phyloP scores from a whole-genome alignment of 768 basidiomycete genomes.

The Termitomyces sp. region DNA sequence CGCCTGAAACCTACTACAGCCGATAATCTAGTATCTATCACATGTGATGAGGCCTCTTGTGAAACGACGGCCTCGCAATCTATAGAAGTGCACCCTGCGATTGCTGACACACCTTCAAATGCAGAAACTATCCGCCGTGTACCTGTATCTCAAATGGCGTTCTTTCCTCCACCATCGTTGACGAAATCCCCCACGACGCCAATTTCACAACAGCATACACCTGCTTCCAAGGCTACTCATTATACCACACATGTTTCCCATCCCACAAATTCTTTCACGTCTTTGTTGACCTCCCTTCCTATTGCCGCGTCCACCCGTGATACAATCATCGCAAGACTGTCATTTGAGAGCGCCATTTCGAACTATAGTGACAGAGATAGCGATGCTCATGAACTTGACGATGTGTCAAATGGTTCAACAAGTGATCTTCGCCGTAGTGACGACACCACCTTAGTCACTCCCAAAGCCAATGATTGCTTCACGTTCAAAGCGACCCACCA shows the following conservation, averaged over 20 bases:
- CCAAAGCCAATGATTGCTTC: conserved; percentile 7
- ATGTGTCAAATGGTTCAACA: conserved; percentile 23
- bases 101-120: conserved; percentile 9
- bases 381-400: conserved; percentile 36
- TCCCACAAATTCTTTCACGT: conserved; percentile 32
- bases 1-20: conserved; percentile 33
- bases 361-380: conserved; percentile 34
- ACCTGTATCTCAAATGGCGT: conserved; percentile 46
- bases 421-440: background rate
- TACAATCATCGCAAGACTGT: conserved; percentile 48
- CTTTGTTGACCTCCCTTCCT: conserved; percentile 41
- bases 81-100: conserved; percentile 7
- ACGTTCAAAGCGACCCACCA: conserved; percentile 10
- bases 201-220: conserved; percentile 4
- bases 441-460: conserved; percentile 8
- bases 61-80: conserved; percentile 13
- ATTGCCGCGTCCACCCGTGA: conserved; percentile 50
- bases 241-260: conserved; percentile 23
- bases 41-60: conserved; percentile 15
- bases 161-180: conserved; percentile 44
- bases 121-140: conserved; percentile 35
- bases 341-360: conserved; percentile 46
- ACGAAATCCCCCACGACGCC: conserved; percentile 9
- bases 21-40: conserved; percentile 21
- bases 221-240: conserved; percentile 8